These are phyloP conservation scores for Cupressus sempervirens DNA, from an alignment of 75 land plant species.

Conservation along the genomic window DNA sequence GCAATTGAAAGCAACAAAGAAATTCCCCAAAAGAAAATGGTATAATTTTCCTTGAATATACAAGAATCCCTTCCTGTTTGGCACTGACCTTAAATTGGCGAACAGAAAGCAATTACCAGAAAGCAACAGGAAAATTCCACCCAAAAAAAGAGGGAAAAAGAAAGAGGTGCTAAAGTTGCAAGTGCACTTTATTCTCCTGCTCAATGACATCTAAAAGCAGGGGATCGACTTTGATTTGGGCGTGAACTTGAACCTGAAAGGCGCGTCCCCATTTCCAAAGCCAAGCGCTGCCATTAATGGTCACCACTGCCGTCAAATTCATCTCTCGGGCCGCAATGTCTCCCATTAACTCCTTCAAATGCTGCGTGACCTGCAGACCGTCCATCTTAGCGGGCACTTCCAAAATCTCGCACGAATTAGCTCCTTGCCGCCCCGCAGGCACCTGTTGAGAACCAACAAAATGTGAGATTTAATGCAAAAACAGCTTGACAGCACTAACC, in stretches of 20 bases:
- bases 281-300: constrained; percentile 55
- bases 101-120: no score
- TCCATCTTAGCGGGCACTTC: constrained; percentile 64
- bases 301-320: constrained; percentile 62
- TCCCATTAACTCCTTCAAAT: constrained; percentile 28
- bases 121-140: no score
- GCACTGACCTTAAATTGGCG: no score
- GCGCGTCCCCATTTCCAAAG: constrained; percentile 64
- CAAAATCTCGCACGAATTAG: constrained; percentile 42
- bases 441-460: constrained; percentile 16
- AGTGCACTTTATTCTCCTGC: constrained; percentile 57
- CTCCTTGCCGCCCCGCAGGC: constrained; percentile 57
- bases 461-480: neutral
- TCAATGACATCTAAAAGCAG: constrained; percentile 74
- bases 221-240: constrained; percentile 83
- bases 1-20: no score
- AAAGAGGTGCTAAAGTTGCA: constrained; percentile 12
- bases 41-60: no score
- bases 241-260: constrained; percentile 64
- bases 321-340: constrained; percentile 73
- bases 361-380: constrained; percentile 64
- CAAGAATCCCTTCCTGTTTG: no score
- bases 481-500: neutral
- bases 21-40: no score
- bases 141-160: no score